Percentiles rank a stretch among this genome's conserved stretches.
Evolutionary conservation across 805 yeast species (phyloP).

Genomic region (Candida patagonica): DNA sequence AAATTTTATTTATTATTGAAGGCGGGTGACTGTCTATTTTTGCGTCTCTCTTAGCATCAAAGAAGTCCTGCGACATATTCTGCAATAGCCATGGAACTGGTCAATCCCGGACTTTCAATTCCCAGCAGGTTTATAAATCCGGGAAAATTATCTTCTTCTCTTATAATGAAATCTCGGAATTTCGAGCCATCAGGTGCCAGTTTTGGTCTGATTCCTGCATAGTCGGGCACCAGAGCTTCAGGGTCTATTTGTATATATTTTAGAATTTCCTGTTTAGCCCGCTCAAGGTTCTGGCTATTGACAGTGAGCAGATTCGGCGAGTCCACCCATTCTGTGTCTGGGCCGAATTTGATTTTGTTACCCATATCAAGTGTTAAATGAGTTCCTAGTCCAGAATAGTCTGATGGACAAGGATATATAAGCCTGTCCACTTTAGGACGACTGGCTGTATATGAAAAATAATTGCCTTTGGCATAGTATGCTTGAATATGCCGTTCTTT

Average conservation of each 20-base stretch:
- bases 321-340: constrained; percentile 76
- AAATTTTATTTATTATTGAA: no score
- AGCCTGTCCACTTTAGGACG: constrained; percentile 44
- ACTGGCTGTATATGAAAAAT: constrained; percentile 48
- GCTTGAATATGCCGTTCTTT: constrained; percentile 45
- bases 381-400: constrained; percentile 73
- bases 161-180: constrained; percentile 67
- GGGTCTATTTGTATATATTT: constrained; percentile 54
- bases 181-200: constrained; percentile 34
- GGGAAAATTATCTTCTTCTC: constrained; percentile 58
- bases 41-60: no score
- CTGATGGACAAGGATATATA: constrained; percentile 72
- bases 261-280: constrained; percentile 49
- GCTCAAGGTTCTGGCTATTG: constrained; percentile 35
- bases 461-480: constrained; percentile 78
- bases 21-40: no score
- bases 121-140: constrained; percentile 77
- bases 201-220: constrained; percentile 82
- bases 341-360: constrained; percentile 76
- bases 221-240: constrained; percentile 51
- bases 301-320: constrained; percentile 24
- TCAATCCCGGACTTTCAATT: constrained; percentile 86
- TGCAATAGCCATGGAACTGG: constrained; percentile 75
- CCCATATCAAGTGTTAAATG: constrained; percentile 79
- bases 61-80: constrained; percentile 43